phyloP scores from a whole-genome alignment of 768 basidiomycete genomes.

The Trametopsis cervina region DNA sequence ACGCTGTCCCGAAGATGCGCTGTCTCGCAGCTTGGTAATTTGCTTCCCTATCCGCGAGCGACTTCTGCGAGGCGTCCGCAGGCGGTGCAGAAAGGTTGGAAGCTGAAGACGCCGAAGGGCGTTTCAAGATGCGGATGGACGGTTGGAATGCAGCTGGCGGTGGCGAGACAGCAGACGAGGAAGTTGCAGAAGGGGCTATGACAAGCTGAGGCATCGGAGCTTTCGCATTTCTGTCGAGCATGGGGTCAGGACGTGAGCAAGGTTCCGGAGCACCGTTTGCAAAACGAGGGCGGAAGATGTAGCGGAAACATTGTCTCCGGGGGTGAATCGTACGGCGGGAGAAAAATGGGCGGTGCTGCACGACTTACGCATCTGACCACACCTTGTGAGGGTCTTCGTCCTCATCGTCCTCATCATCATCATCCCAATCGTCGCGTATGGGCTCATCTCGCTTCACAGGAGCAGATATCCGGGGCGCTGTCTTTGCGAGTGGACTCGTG shows the following conservation, averaged over 20 bases:
- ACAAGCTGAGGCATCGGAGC: constrained; percentile 64
- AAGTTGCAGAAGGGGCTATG: constrained; percentile 31
- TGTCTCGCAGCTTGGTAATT: constrained; percentile 69
- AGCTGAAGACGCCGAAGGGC: constrained; percentile 35
- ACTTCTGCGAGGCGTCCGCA: constrained; percentile 24
- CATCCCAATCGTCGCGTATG: constrained; percentile 55
- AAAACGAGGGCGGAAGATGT: not conserved
- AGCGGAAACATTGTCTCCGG: too few species aligned
- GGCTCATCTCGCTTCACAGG: not conserved
- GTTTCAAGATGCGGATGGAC: constrained; percentile 65
- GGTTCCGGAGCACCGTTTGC: too few species aligned
- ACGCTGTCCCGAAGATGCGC: constrained; percentile 49
- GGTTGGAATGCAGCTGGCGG: constrained; percentile 55
- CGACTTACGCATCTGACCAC: constrained; percentile 67
- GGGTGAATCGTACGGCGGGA: not conserved
- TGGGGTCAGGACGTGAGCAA: not conserved
- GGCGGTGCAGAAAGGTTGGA: constrained; percentile 16
- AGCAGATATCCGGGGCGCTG: not conserved
- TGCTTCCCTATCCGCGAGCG: constrained; percentile 61
- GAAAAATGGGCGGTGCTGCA: not conserved
- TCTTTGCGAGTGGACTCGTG: too few species aligned
- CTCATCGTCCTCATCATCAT: constrained; percentile 43
- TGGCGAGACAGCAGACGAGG: constrained; percentile 30
- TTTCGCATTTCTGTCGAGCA: constrained; percentile 42
- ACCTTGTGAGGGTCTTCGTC: constrained; percentile 42